A percentile compares a stretch with the other conserved stretches of the same genome.
Evolutionary conservation across 163 green algal genomes (phyloP).

Genomic region (Chloromonas sp.): DNA sequence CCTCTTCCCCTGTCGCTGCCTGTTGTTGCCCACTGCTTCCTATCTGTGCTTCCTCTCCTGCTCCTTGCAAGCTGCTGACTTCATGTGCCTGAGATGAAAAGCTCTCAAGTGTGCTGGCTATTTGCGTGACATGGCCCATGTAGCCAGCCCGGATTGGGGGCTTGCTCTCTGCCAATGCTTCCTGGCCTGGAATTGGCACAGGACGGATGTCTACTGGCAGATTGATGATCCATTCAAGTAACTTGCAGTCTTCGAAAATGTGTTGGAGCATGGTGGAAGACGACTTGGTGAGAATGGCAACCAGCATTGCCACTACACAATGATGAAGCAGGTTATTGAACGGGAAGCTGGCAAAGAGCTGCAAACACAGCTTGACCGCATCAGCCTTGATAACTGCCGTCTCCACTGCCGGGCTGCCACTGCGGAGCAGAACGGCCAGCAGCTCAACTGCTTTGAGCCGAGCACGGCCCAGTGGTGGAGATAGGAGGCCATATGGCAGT

Average conservation of each 20-base stretch:
- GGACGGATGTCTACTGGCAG: constrained; percentile 53
- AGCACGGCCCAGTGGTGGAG: constrained; percentile 58
- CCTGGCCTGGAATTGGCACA: constrained; percentile 25
- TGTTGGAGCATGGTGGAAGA: constrained; percentile 48
- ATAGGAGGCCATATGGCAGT: constrained; percentile 62
- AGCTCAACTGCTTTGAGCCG: constrained; percentile 84
- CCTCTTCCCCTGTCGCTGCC: neutral
- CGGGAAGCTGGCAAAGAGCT: constrained; percentile 75
- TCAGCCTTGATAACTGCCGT: constrained; percentile 44
- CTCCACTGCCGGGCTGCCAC: constrained; percentile 49
- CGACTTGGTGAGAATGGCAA: constrained; percentile 42
- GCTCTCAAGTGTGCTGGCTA: constrained; percentile 61
- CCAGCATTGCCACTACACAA: constrained; percentile 62
- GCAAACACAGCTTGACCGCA: constrained; percentile 49
- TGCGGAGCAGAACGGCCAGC: constrained; percentile 72
- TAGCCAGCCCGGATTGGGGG: constrained; percentile 71
- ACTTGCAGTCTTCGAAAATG: constrained; percentile 61
- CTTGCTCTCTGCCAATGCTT: constrained; percentile 19
- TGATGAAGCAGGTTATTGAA: constrained; percentile 98
- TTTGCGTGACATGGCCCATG: constrained; percentile 79
- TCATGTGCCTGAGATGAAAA: neutral
- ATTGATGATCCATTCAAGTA: constrained; percentile 64
- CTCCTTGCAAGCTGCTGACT: neutral
- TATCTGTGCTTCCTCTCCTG: neutral
- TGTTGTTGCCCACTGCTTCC: neutral